Evolutionary conservation across 164 flowering plant genomes (phyloP), one percentile per base, ranked within the genome.

Genomic region (Umbilicus rupestris): DNA sequence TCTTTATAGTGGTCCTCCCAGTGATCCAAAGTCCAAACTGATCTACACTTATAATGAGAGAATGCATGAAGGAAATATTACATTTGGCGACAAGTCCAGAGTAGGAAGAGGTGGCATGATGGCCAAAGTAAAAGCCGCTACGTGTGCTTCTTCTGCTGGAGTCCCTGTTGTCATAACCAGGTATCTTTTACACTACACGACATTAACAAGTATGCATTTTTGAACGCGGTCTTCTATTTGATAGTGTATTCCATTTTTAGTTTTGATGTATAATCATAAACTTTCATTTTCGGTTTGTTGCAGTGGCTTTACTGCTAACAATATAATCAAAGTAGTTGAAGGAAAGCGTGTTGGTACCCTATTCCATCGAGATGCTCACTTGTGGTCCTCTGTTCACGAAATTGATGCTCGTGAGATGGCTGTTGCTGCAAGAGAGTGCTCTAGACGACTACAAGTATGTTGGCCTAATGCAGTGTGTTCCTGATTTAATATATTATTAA

Each of bases 41-140:
- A 88, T 95, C 55, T 84, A 84, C 67, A 95, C 97, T 64, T 95
- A 88, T 68, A 20, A 87, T 46, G 86, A 79, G 75, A 94, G 90
- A 68, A 82, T 69, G 68, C 97, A 89, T 76, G 90, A 85, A 30
- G 75, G 80, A 68, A 77, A 72, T 70, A 88, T 95, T 47, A 90
- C 97, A 42, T 95, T 95, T 80, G 99, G 99, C 30, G 97, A 90
- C 76, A 95, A 95, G 74, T 95, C 99, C 7, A 82, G 96, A 73
- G 79, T 95, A 64, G 99, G 99, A 74, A 84, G 91, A 83, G 99
- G 99, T 15, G 99, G 99, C 19, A 92, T 95, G 99, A 85, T 88
- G 64, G 96, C 97, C 39, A 95, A 95, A 83, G 99, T 95, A n/a
- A 95, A 89, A 77, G 97, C 99, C 78, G 97, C 99, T 67, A 80